Evolutionary conservation across 2,329 filamentous ascomycete genomes (phyloP), one percentile per base, ranked within the genome.

Genomic region (Zalaria sp.): DNA sequence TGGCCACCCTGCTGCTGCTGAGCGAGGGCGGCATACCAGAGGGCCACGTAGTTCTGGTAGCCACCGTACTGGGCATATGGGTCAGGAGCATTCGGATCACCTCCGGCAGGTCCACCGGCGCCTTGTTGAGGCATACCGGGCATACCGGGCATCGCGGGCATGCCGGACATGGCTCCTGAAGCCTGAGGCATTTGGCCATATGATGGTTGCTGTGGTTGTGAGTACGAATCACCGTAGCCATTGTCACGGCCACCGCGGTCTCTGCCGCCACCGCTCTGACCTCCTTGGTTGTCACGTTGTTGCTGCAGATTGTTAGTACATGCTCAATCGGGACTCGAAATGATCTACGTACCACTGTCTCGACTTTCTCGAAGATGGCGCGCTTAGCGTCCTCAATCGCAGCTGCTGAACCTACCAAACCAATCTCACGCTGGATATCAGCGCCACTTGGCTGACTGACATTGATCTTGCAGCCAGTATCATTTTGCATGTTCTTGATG

Each of bases 391-490:
- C 75, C 40, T 77, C 76, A 55, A 94, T 91, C 42, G 83, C 78
- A 52, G 85, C 80, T 36, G 75, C 75, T 32, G 74, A 76, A 47
- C 87, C 88, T 48, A 91, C 81, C 36, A 94, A 72, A 37, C 83
- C 84, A 56, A 94, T 93, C 60, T 93, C 83, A 54, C 87, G 79
- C 59, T 91, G 81, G 44, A 79, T 73, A 56, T 93, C 86, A 39
- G 82, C 80, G 10, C 82, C 82, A 31, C 79, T 80, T 5, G 85
- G 80, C 53, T 84, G 83, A 28, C 84, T 83, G 26, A 94, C 87
- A 54, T 94, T 94, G 68, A 94, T 93, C 67, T 93, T 93, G 72
- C 88, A 94, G 37, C 84, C 83, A 4, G 85, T 91, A 28, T 69
- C 73, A 55, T 79, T 81, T 61, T 94, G 87, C 81, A 94, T 93